Base-by-base conservation (phyloP, 2,329 filamentous ascomycete species). In the Akanthomyces uredinophilus region DNA sequence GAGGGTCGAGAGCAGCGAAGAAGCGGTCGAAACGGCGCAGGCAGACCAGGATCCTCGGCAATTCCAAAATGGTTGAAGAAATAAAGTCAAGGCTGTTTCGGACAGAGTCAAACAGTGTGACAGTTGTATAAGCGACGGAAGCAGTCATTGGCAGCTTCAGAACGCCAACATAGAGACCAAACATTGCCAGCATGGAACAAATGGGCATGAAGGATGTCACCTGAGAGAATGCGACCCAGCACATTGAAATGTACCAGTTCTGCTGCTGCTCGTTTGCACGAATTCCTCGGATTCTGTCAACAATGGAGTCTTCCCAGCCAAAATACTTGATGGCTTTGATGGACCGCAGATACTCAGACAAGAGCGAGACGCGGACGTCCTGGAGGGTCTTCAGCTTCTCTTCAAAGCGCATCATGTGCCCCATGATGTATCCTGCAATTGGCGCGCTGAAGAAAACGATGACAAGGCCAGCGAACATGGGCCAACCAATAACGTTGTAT, bases 261-360 rank as follows among this genome's bases (percentile, higher is more conserved):
- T 79, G 77, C 46, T 77, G 78, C 64, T 85, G 83, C 67, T 86
- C 84, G 1, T 75, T 72, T 16, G 72, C 68, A 2, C 84, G 79
- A 10, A 81, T 76, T 4, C 76, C 71, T 27, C 80, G 76, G 61
- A 86, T 79, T 55, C 76, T 79, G 13, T 78, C 72, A 8, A 78
- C 76, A 64, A 83, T 79, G 24, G 80, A 77, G 24, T 78, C 75
- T 66, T 86, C 83, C 84, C 83, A 86, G 2, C 81, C 81, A 69
- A 86, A 85, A 66, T 85, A 86, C 67, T 86, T 86, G 71, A 86
- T 79, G 14, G 81, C 81, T 16, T 81, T 78, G 62, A 86, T 84
- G 6, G 83, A 84, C 27, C 77, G 73, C 29, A 86, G 74, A 65
- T 85, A 86, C 66, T 86, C 83, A 0, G 82, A 81, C 20, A 85